These are phyloP conservation scores for Halenospora varia DNA, from an alignment of 495 filamentous ascomycete species.

Conservation along the genomic window DNA sequence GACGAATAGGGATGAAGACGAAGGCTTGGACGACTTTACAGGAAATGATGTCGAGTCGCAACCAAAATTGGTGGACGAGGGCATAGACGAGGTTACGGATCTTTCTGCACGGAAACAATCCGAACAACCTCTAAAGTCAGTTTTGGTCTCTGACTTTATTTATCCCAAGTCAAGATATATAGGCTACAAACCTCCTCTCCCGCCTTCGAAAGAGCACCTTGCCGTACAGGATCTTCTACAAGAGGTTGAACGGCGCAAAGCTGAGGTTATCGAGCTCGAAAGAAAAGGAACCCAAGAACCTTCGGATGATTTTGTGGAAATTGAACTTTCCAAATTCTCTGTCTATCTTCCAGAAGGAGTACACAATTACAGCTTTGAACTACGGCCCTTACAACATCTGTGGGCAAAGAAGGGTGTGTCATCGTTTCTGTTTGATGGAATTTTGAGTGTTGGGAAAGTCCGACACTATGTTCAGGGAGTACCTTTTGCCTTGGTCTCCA, in stretches of 20 bases:
- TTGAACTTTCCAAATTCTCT: slow-evolving; percentile 46
- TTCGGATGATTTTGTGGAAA: slow-evolving; percentile 33
- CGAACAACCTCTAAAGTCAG: no score
- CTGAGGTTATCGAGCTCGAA: not conserved
- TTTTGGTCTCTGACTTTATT: no score
- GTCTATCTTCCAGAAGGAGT: slow-evolving; percentile 39
- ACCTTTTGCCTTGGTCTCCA: slow-evolving; percentile 51
- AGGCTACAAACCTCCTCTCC: slow-evolving; percentile 22
- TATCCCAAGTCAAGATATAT: slow-evolving; percentile 35
- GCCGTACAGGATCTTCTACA: slow-evolving; percentile 24
- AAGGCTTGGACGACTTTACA: no score
- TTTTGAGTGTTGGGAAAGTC: slow-evolving; percentile 41
- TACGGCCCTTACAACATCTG: slow-evolving; percentile 48
- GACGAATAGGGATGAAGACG: no score
- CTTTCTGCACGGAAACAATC: not conserved
- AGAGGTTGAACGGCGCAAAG: not conserved
- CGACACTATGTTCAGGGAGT: slow-evolving; percentile 47
- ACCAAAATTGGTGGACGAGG: no score
- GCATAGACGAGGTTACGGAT: not conserved
- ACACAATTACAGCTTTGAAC: slow-evolving; percentile 32
- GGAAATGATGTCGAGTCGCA: no score
- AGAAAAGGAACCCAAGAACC: not conserved
- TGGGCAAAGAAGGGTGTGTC: slow-evolving; percentile 29
- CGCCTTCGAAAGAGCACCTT: slow-evolving; percentile 25
- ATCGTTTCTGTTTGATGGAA: slow-evolving; percentile 53